Percentiles rank a stretch among this genome's conserved stretches.
Evolutionary conservation across 306 rosid genomes (phyloP).

Genomic region (Prunus dulcis): DNA sequence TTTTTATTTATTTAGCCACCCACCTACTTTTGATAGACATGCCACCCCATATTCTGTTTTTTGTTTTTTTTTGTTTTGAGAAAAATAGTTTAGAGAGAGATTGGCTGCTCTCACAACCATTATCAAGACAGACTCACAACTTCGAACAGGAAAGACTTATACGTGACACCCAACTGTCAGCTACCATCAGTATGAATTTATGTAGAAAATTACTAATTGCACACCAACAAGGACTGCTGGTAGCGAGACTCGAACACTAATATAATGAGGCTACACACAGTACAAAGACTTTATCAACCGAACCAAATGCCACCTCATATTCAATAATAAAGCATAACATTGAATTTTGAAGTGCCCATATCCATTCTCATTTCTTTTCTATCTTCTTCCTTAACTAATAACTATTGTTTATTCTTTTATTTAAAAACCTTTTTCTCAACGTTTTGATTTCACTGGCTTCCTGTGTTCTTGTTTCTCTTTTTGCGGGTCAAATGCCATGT

Average conservation of each 20-base stretch:
- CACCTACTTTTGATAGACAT: neutral
- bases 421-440: neutral
- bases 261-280: accelerated
- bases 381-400: neutral
- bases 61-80: no score
- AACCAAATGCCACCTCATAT: neutral
- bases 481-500: neutral
- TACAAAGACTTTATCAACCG: accelerated
- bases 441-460: neutral
- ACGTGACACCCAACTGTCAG: accelerated
- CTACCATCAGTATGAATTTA: accelerated
- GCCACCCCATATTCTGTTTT: no score
- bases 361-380: neutral
- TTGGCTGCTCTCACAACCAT: accelerated
- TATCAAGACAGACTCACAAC: accelerated
- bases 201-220: no score
- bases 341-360: neutral
- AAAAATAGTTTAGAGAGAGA: no score
- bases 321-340: no score
- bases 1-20: neutral
- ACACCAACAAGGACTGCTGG: accelerated
- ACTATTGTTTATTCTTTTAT: neutral
- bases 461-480: neutral
- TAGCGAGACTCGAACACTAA: accelerated
- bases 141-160: accelerated